A percentile compares a stretch with the other conserved stretches of the same genome.
These are phyloP conservation scores for Monilinia polystroma DNA, from an alignment of 2,329 filamentous ascomycete genomes.

Conservation along the genomic window DNA sequence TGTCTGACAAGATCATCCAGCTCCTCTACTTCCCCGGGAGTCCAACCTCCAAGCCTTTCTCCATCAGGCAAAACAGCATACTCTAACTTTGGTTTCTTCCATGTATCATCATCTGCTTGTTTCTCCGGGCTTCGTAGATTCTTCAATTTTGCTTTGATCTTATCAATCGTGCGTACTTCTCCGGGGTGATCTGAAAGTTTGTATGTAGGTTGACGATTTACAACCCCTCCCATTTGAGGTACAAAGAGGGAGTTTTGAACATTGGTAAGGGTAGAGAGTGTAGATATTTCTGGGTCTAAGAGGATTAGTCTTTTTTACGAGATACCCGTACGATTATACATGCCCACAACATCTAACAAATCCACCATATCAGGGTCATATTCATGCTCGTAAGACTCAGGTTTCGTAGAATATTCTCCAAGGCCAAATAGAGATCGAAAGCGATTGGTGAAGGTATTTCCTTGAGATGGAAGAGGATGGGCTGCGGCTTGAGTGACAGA, in stretches of 20 bases:
- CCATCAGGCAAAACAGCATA: constrained; percentile 79
- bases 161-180: constrained; percentile 32
- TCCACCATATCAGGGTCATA: constrained; percentile 64
- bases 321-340: constrained; percentile 33
- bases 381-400: constrained; percentile 42
- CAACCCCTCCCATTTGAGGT: constrained; percentile 68
- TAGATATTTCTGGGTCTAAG: constrained; percentile 77
- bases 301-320: constrained; percentile 32
- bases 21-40: constrained; percentile 66
- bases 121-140: constrained; percentile 24
- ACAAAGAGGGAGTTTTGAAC: constrained; percentile 87
- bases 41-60: constrained; percentile 72
- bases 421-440: constrained; percentile 28
- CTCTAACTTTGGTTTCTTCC: constrained; percentile 28
- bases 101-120: constrained; percentile 26
- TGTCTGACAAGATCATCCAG: constrained; percentile 86
- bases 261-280: constrained; percentile 80
- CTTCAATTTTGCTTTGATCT: constrained; percentile 31
- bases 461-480: constrained; percentile 17
- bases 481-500: neutral
- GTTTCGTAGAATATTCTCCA: constrained; percentile 17
- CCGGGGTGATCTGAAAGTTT: constrained; percentile 27
- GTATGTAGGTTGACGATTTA: constrained; percentile 61
- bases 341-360: constrained; percentile 67
- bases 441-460: constrained; percentile 26